Conservation (phyloP, 2,329 filamentous ascomycete genomes). For the Neofusicoccum sp. region DNA sequence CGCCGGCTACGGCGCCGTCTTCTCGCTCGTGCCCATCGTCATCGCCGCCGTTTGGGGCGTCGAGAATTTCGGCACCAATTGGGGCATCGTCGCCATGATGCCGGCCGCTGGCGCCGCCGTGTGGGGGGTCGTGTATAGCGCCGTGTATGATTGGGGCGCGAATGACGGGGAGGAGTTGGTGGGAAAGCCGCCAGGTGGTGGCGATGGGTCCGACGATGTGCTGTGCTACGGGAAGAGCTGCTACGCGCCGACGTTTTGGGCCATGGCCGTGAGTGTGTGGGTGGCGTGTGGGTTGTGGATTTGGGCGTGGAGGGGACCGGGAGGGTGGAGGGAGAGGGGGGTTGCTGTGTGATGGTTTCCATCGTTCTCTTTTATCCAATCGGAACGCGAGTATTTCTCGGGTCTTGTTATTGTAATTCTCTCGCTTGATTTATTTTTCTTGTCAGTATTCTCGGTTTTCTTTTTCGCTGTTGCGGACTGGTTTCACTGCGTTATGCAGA, state of each 20-base stretch:
- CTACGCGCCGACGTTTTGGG: constrained; percentile 82
- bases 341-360: constrained; percentile 64
- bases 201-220: constrained; percentile 42
- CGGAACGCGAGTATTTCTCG: neutral
- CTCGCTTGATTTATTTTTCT: too few species aligned
- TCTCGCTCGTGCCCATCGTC: constrained; percentile 85
- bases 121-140: constrained; percentile 88
- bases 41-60: constrained; percentile 98
- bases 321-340: constrained; percentile 73
- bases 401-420: neutral
- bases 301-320: constrained; percentile 76
- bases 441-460: too few species aligned
- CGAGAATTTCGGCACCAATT: constrained; percentile 98
- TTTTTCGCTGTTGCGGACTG: too few species aligned
- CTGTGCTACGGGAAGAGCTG: constrained; percentile 81
- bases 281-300: constrained; percentile 66
- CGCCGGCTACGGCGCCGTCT: constrained; percentile 88
- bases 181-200: constrained; percentile 53
- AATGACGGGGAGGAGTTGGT: neutral
- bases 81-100: constrained; percentile 90
- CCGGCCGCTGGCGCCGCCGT: constrained; percentile 84
- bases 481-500: too few species aligned
- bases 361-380: neutral
- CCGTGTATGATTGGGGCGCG: constrained; percentile 61
- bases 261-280: constrained; percentile 78